Conservation (phyloP, 1,139 yeast species). For the Magnusiomyces ingens region DNA sequence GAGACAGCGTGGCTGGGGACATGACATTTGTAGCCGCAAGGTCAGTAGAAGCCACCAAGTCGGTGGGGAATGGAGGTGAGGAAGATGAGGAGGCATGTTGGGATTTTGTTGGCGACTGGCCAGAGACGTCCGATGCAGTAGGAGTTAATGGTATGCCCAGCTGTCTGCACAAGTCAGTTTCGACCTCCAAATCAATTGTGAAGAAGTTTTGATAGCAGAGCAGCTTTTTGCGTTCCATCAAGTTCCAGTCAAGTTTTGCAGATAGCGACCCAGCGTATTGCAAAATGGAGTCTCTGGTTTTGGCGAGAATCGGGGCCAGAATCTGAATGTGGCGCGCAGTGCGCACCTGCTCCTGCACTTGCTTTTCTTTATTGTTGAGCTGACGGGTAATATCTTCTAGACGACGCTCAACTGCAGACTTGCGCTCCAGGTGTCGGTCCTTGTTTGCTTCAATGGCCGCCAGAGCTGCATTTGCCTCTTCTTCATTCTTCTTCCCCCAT, state of each 20-base stretch:
- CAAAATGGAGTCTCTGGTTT: conserved; percentile 44
- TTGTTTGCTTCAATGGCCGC: not conserved
- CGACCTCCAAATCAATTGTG: conserved; percentile 29
- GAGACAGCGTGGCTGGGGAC: no score
- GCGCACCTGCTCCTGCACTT: conserved; percentile 35
- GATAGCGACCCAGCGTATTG: conserved; percentile 41
- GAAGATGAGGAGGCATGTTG: no score
- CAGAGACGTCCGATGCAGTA: no score
- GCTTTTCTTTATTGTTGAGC: conserved; percentile 30
- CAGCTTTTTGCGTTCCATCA: conserved; percentile 45
- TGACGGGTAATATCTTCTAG: conserved; percentile 33
- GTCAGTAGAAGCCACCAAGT: no score
- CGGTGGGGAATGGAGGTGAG: no score
- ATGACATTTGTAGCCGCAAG: no score
- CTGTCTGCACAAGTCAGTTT: conserved; percentile 19
- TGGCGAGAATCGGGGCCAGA: conserved; percentile 47
- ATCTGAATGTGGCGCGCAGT: conserved; percentile 36
- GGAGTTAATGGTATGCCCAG: not conserved
- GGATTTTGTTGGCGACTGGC: no score
- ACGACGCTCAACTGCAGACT: conserved; percentile 22
- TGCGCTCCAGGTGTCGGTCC: conserved; percentile 9
- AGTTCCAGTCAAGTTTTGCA: conserved; percentile 49
- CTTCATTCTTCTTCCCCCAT: not conserved
- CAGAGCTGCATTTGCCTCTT: not conserved
- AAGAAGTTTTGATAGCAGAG: conserved; percentile 39